phyloP scores from a whole-genome alignment of 805 yeast species.

The Grigorovia humatica region DNA sequence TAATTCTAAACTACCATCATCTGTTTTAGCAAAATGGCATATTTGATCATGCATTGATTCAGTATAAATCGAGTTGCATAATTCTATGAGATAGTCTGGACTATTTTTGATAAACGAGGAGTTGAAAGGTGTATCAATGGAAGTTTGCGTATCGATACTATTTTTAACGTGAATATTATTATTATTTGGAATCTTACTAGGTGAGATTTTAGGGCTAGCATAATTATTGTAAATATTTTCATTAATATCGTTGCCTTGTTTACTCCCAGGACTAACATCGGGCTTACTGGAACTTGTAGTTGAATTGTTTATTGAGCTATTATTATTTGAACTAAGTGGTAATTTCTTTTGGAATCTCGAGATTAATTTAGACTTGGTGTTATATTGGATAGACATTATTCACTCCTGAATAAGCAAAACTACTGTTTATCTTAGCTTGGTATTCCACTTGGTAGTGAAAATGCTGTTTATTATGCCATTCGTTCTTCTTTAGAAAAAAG shows the following conservation, averaged over 20 bases:
- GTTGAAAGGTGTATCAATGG: constrained; percentile 12
- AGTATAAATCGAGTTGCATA: constrained; percentile 22
- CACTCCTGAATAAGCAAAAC: too few species aligned
- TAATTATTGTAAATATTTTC: too few species aligned
- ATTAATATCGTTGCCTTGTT: neutral
- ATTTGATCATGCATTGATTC: constrained; percentile 10
- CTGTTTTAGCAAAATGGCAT: constrained; percentile 1
- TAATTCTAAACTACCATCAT: constrained; percentile 10
- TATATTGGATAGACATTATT: constrained; percentile 21
- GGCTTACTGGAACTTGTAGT: neutral
- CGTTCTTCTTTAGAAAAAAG: neutral
- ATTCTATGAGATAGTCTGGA: constrained; percentile 15
- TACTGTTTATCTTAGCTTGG: too few species aligned
- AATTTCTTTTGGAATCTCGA: constrained; percentile 19
- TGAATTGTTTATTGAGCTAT: neutral
- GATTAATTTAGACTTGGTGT: constrained; percentile 22
- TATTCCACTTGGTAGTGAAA: too few species aligned
- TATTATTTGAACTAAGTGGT: neutral
- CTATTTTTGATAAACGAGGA: constrained; percentile 14
- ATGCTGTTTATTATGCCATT: neutral
- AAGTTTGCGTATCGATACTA: neutral
- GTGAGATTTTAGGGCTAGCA: too few species aligned
- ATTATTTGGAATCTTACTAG: neutral
- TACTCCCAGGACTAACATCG: neutral
- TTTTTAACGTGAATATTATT: neutral